Percentiles rank a stretch among this genome's conserved stretches.
phyloP scores from a whole-genome alignment of 805 yeast genomes.

The Schizosaccharomyces japonicus region DNA sequence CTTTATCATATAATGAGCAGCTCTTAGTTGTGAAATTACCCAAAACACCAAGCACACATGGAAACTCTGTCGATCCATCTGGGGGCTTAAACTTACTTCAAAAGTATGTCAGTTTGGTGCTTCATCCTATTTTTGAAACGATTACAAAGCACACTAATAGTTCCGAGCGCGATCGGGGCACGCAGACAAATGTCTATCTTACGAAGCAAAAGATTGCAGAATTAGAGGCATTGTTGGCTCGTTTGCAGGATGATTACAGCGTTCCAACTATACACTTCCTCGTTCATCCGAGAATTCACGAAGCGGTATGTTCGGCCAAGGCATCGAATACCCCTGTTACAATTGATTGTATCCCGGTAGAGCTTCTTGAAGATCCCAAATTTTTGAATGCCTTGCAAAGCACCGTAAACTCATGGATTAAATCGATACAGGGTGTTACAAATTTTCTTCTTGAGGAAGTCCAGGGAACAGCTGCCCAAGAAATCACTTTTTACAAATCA shows the following conservation, averaged over 20 bases:
- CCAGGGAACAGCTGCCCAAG: slow-evolving; percentile 33
- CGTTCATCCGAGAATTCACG: slow-evolving; percentile 28
- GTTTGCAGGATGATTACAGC: slow-evolving; percentile 41
- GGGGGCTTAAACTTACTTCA: too few species aligned
- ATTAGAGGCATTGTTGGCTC: slow-evolving; percentile 38
- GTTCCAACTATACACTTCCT: slow-evolving; percentile 36
- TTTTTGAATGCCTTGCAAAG: slow-evolving; percentile 48
- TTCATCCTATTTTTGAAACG: too few species aligned
- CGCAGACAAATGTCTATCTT: too few species aligned
- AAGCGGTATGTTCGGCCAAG: slow-evolving; percentile 18
- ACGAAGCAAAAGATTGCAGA: slow-evolving; percentile 47
- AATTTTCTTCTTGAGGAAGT: slow-evolving; percentile 27
- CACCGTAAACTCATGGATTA: slow-evolving; percentile 52
- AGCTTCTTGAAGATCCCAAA: slow-evolving; percentile 24
- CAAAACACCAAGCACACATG: too few species aligned
- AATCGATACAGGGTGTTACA: slow-evolving; percentile 33
- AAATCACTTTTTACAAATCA: slow-evolving; percentile 55
- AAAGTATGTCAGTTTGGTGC: too few species aligned
- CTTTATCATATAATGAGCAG: too few species aligned
- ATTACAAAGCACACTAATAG: too few species aligned
- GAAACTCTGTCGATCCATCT: too few species aligned
- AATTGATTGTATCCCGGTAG: slow-evolving; percentile 17
- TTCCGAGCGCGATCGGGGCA: too few species aligned
- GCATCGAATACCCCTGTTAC: slow-evolving; percentile 7
- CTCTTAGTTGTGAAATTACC: too few species aligned